Base-by-base conservation (phyloP, 805 yeast genomes). In the Candida parachauliodes region DNA sequence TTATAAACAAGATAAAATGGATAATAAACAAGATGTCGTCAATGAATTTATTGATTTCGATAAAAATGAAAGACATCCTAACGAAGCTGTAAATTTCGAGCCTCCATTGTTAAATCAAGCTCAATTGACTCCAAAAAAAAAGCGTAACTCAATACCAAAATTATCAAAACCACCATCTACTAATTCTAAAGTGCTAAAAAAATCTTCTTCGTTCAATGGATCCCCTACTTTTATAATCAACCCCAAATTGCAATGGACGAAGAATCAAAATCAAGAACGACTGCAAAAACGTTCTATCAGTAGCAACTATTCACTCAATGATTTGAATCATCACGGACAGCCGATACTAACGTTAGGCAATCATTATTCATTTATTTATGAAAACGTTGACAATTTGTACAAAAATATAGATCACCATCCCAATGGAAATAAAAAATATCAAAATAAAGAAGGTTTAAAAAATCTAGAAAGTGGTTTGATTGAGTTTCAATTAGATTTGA, bases 401-500 rank as follows among this genome's bases (percentile, higher is more conserved):
- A 12, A 33, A 15, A 39, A 24, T 9, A 33, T 17, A 34, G 32
- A 22, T 32, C n/a, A n/a, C n/a, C 39, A 34, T 27, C 36, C 33
- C 23, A 20, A 24, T 15, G 28, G 28, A 28, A 19, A 23, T 12
- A 14, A 9, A n/a, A 23, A 36, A 22, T 32, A 14, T 8, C 24
- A 30, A 15, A 17, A 16, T 11, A 25, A 19, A 8, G 33, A 28
- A 10, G 15, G 37, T 9, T 31, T 47, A 19, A 52, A 51, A 35
- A 51, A 46, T 40, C 55, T 60, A 58, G 52, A 57, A 42, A 49
- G 60, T 3, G 64, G 67, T 1, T 51, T 61, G 30, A 45, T 46
- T 22, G 56, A 56, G 34, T 58, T 58, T 39, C 50, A 48, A 34
- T 34, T 50, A 19, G 42, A 58, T 32, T 39, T 57, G 10, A 44